Evolutionary conservation across 2,329 filamentous ascomycete genomes (phyloP).

Genomic region (Ilyonectria sp.): DNA sequence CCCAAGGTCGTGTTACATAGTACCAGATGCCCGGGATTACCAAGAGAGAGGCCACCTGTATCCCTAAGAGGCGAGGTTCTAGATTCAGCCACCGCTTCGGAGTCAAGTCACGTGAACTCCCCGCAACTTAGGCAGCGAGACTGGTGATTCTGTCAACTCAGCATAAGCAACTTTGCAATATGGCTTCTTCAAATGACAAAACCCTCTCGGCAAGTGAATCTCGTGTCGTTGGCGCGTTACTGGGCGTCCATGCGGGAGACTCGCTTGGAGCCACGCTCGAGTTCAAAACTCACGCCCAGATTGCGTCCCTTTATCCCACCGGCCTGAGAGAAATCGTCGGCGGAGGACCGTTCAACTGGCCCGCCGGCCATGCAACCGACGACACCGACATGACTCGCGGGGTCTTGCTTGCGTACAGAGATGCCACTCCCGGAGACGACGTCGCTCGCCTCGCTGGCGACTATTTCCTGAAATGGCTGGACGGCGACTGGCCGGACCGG

Average conservation of each 20-base stretch:
- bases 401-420: constrained; percentile 60
- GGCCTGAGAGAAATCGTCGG: constrained; percentile 60
- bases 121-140: neutral
- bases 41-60: too few relatives aligned
- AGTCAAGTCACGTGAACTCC: neutral
- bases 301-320: constrained; percentile 53
- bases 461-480: constrained; percentile 59
- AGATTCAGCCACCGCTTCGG: too few relatives aligned
- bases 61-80: too few relatives aligned
- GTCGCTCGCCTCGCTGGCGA: constrained; percentile 54
- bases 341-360: constrained; percentile 61
- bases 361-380: constrained; percentile 62
- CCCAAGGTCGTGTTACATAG: neutral
- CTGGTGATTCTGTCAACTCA: neutral
- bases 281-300: constrained; percentile 54
- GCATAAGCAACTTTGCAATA: neutral
- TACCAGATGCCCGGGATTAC: neutral
- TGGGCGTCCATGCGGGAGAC: constrained; percentile 64
- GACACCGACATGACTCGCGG: constrained; percentile 64
- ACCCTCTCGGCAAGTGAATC: constrained; percentile 39
- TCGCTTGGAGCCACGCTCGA: constrained; percentile 63
- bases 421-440: constrained; percentile 43
- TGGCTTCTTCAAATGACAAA: constrained; percentile 21
- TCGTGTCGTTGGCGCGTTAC: constrained; percentile 59
- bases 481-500: constrained; percentile 61